Percentiles rank a stretch among this genome's conserved stretches.
These are phyloP conservation scores for Kluyveromyces sp. DNA, from an alignment of 1,139 yeast species.

Conservation along the genomic window DNA sequence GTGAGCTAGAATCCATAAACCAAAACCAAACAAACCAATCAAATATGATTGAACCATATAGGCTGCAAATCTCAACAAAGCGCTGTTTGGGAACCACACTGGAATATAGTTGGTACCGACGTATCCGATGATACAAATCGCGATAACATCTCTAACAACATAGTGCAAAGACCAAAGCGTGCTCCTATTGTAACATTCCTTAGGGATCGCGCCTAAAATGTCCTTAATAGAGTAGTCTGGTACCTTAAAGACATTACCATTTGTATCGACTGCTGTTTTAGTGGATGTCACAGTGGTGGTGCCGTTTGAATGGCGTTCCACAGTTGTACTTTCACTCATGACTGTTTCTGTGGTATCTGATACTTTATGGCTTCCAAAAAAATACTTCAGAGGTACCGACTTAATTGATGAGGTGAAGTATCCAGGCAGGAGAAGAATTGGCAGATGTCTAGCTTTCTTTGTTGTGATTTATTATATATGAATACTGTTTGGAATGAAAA, in stretches of 20 bases:
- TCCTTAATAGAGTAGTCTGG: conserved; percentile 61
- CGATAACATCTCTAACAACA: conserved; percentile 49
- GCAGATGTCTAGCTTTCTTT: no score
- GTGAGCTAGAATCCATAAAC: conserved; percentile 81
- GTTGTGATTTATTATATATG: no score
- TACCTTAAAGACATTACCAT: conserved; percentile 50
- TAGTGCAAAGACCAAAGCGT: conserved; percentile 44
- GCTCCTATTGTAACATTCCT: conserved; percentile 53
- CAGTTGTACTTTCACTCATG: conserved; percentile 1
- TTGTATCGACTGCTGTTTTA: conserved; percentile 42
- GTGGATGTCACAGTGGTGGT: conserved; percentile 14
- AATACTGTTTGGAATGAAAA: no score
- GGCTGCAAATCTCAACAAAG: conserved; percentile 49
- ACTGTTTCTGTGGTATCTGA: no score
- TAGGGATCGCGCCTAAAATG: conserved; percentile 51
- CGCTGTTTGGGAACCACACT: conserved; percentile 35
- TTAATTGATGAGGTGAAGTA: no score
- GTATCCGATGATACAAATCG: conserved; percentile 37
- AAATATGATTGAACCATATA: conserved; percentile 35
- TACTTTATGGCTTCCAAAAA: no score
- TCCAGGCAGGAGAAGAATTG: no score
- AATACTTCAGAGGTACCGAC: no score
- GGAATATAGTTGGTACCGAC: conserved; percentile 8
- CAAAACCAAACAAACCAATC: conserved; percentile 61
- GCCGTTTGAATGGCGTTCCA: neutral